These are phyloP conservation scores for Hirschioporus abietinus DNA, from an alignment of 768 basidiomycete species.

Conservation along the genomic window DNA sequence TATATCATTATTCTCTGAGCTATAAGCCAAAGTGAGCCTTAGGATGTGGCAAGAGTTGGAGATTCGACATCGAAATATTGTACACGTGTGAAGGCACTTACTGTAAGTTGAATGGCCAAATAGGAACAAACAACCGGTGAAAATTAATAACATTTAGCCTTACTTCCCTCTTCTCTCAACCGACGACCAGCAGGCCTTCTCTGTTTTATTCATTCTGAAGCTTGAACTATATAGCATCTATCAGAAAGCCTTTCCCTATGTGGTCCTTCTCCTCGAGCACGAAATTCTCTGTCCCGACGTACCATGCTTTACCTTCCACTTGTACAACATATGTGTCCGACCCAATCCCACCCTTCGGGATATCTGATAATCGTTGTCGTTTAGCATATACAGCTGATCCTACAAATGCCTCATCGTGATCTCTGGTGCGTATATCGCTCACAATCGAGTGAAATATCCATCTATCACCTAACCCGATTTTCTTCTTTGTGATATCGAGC, in stretches of 20 bases:
- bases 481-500: conserved; percentile 27
- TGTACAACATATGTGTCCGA: conserved; percentile 20
- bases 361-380: background rate
- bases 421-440: conserved; percentile 13
- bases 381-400: conserved; percentile 19
- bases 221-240: background rate
- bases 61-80: too few relatives aligned
- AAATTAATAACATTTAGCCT: too few relatives aligned
- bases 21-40: too few relatives aligned
- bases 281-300: conserved; percentile 20
- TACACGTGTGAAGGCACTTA: too few relatives aligned
- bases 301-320: conserved; percentile 28
- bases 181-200: too few relatives aligned
- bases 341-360: conserved; percentile 4
- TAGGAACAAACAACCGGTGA: too few relatives aligned
- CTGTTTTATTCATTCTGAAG: too few relatives aligned
- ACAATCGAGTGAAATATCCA: conserved; percentile 31
- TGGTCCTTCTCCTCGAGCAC: background rate
- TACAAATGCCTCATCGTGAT: conserved; percentile 19
- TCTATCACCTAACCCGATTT: conserved; percentile 23
- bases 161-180: too few relatives aligned
- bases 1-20: too few relatives aligned
- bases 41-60: too few relatives aligned
- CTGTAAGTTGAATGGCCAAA: too few relatives aligned
- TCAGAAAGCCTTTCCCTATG: background rate